A percentile compares a stretch with the other conserved stretches of the same genome.
Evolutionary conservation across 2,329 filamentous ascomycete species (phyloP).

Genomic region (Fusarium vanettenii): DNA sequence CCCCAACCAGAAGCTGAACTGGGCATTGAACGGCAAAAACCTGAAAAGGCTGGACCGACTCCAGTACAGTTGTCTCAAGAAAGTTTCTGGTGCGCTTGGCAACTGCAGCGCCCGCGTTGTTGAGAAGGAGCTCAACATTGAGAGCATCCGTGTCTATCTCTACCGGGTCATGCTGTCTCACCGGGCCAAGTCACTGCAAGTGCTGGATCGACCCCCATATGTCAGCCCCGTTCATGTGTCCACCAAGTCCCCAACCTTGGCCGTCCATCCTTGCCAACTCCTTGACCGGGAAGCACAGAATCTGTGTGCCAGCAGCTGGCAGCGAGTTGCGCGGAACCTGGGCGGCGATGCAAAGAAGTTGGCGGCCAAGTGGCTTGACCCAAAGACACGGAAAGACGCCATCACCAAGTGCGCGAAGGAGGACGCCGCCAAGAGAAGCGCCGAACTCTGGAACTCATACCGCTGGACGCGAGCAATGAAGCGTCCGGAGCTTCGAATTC

Average conservation of each 20-base stretch:
- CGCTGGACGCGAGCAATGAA: neutral
- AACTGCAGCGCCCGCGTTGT: neutral
- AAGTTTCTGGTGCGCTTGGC: neutral
- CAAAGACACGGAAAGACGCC: neutral
- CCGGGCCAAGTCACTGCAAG: neutral
- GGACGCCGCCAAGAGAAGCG: neutral
- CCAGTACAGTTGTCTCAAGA: slow-evolving; percentile 1
- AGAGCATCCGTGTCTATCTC: slow-evolving; percentile 1
- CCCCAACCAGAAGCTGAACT: neutral
- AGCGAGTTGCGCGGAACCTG: neutral
- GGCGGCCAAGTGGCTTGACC: neutral
- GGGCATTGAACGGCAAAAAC: neutral
- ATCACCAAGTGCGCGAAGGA: neutral
- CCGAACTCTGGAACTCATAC: neutral
- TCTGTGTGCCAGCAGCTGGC: neutral
- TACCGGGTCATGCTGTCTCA: neutral
- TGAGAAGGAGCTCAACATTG: slow-evolving; percentile 12
- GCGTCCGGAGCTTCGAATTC: neutral
- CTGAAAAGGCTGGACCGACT: neutral
- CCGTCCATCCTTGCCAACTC: neutral
- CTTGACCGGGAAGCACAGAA: neutral
- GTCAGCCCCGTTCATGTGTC: neutral
- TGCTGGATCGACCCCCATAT: neutral
- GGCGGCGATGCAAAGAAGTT: neutral
- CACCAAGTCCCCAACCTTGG: neutral